A percentile compares a stretch with the other conserved stretches of the same genome.
Conservation (phyloP, 2,329 filamentous ascomycete species). For the Canariomyces notabilis region DNA sequence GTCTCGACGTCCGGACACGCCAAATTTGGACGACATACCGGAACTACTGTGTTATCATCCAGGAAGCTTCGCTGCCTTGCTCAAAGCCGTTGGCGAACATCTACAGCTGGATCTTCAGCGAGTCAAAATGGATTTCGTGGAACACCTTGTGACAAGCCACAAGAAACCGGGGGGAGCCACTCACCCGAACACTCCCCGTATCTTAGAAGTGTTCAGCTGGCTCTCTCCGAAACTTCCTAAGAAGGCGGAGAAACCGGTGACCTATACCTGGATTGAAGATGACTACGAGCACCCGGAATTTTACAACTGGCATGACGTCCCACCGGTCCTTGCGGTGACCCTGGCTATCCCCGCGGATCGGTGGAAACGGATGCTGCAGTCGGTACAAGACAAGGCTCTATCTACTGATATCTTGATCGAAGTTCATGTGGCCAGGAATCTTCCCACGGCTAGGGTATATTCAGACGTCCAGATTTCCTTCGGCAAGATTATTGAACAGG, state of each 20-base stretch:
- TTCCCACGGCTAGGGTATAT: constrained; percentile 23
- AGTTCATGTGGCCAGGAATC: background rate
- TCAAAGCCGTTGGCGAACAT: constrained; percentile 34
- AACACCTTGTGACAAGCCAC: too few relatives aligned
- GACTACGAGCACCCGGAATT: too few relatives aligned
- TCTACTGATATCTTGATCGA: background rate
- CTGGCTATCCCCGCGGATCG: background rate
- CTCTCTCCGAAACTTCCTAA: constrained; percentile 23
- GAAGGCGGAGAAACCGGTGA: background rate
- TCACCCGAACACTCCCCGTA: too few relatives aligned
- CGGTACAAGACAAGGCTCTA: background rate
- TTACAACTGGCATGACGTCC: background rate
- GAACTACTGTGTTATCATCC: constrained; percentile 32
- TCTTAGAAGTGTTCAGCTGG: background rate
- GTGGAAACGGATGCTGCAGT: background rate
- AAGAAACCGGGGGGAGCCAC: too few relatives aligned
- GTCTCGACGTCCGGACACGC: constrained; percentile 31
- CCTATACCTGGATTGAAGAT: too few relatives aligned
- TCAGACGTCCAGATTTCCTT: constrained; percentile 39
- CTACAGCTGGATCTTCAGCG: constrained; percentile 33
- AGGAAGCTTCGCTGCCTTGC: constrained; percentile 35
- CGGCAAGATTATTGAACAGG: constrained; percentile 31
- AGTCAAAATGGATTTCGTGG: background rate
- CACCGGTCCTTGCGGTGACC: background rate
- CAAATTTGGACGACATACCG: constrained; percentile 7